A percentile compares a stretch with the other conserved stretches of the same genome.
Evolutionary conservation across 768 basidiomycete genomes (phyloP).

Genomic region (Agaricus blazei): DNA sequence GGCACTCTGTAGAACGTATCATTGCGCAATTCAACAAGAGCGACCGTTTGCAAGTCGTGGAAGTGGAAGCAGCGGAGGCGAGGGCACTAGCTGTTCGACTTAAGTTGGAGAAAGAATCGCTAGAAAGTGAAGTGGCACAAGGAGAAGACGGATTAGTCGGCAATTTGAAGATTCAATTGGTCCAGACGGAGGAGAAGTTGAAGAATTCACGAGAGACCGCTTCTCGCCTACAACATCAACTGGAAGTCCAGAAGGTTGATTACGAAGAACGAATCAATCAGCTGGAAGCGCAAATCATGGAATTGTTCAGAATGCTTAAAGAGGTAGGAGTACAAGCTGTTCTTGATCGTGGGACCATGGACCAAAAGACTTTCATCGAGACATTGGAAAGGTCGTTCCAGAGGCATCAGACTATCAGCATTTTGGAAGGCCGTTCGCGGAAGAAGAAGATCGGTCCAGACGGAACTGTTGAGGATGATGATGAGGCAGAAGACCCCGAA

Average conservation of each 20-base stretch:
- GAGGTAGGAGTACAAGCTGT: constrained; percentile 78
- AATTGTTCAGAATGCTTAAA: constrained; percentile 90
- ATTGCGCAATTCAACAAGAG: constrained; percentile 89
- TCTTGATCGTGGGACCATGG: constrained; percentile 64
- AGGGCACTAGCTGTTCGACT: constrained; percentile 59
- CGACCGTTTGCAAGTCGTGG: constrained; percentile 73
- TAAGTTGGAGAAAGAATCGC: constrained; percentile 74
- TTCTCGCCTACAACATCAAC: constrained; percentile 66
- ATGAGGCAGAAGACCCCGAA: constrained; percentile 44
- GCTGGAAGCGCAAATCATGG: constrained; percentile 88
- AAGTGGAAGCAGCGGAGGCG: constrained; percentile 70
- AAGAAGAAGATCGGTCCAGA: constrained; percentile 22
- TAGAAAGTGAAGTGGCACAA: constrained; percentile 78
- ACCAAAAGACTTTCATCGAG: constrained; percentile 76
- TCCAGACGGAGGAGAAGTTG: constrained; percentile 72
- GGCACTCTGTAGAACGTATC: constrained; percentile 84
- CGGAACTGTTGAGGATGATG: constrained; percentile 20
- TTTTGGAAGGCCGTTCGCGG: constrained; percentile 62
- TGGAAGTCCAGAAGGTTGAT: constrained; percentile 68
- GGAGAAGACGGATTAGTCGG: constrained; percentile 85
- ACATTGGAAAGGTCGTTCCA: constrained; percentile 79
- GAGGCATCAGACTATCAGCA: constrained; percentile 77
- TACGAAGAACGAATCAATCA: constrained; percentile 87
- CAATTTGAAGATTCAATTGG: constrained; percentile 65
- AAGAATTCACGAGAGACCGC: constrained; percentile 75